Conservation (phyloP, 2,329 filamentous ascomycete species). For the Sclerotinia glacialis region DNA sequence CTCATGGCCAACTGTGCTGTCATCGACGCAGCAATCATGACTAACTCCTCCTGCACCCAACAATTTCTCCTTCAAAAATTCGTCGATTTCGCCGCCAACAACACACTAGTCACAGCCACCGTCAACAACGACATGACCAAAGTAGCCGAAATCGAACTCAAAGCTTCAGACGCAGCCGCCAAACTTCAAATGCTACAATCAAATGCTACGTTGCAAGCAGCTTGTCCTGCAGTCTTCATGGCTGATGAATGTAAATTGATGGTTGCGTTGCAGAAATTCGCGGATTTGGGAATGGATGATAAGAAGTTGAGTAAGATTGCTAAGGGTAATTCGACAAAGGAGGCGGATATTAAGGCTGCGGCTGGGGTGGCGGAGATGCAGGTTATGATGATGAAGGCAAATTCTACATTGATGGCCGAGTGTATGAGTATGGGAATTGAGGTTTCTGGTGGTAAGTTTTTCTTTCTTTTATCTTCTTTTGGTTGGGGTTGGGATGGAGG, state of each 20-base stretch:
- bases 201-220: constrained; percentile 29
- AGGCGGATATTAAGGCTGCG: constrained; percentile 42
- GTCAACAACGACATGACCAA: constrained; percentile 27
- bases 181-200: constrained; percentile 22
- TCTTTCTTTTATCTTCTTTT: neutral
- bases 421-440: constrained; percentile 14
- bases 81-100: constrained; percentile 26
- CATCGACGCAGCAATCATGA: constrained; percentile 35
- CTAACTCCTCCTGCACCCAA: constrained; percentile 24
- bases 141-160: constrained; percentile 20
- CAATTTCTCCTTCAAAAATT: constrained; percentile 27
- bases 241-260: constrained; percentile 18
- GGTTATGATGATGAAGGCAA: constrained; percentile 39
- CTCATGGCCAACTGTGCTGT: constrained; percentile 40
- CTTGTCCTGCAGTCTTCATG: constrained; percentile 21
- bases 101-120: constrained; percentile 19
- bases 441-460: neutral
- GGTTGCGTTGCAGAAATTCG: constrained; percentile 23
- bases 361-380: constrained; percentile 37
- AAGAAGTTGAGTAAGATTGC: constrained; percentile 40
- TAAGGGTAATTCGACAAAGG: constrained; percentile 42
- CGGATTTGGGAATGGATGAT: constrained; percentile 41
- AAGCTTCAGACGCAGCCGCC: constrained; percentile 21
- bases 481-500: neutral
- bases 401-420: constrained; percentile 40